Evolutionary conservation across 768 basidiomycete species (phyloP).

Genomic region (Dendrothele bispora): DNA sequence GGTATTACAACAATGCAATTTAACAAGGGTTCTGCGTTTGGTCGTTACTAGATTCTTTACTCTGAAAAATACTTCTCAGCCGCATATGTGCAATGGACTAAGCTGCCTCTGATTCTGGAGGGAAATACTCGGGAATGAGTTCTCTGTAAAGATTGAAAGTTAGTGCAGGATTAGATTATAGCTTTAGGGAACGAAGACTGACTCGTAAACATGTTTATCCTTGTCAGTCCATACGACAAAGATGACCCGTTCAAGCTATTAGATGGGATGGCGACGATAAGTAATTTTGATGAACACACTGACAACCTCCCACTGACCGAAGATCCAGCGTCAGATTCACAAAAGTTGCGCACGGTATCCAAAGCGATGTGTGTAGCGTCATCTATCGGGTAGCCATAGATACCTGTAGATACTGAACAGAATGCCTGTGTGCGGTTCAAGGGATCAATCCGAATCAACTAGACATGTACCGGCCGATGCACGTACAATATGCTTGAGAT

Average conservation of each 20-base stretch:
- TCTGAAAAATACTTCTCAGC: no score
- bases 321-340: conserved; percentile 51
- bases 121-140: conserved; percentile 68
- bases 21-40: no score
- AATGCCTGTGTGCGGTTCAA: conserved; percentile 55
- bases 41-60: no score
- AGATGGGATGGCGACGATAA: neutral
- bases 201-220: conserved; percentile 50
- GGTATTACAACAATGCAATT: no score
- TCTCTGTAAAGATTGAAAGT: conserved; percentile 21
- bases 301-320: conserved; percentile 37
- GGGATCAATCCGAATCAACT: neutral
- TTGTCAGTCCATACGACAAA: conserved; percentile 73
- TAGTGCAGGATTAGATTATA: neutral
- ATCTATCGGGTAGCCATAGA: conserved; percentile 76
- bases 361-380: conserved; percentile 75
- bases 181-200: conserved; percentile 55
- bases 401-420: conserved; percentile 75
- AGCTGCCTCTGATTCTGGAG: no score
- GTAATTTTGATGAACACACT: conserved; percentile 1
- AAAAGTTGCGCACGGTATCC: conserved; percentile 51
- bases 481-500: conserved; percentile 65
- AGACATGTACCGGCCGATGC: neutral
- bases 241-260: conserved; percentile 66
- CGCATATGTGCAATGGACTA: no score